Conservation (phyloP, 2,329 filamentous ascomycete genomes). For the Xylaria sp. region DNA sequence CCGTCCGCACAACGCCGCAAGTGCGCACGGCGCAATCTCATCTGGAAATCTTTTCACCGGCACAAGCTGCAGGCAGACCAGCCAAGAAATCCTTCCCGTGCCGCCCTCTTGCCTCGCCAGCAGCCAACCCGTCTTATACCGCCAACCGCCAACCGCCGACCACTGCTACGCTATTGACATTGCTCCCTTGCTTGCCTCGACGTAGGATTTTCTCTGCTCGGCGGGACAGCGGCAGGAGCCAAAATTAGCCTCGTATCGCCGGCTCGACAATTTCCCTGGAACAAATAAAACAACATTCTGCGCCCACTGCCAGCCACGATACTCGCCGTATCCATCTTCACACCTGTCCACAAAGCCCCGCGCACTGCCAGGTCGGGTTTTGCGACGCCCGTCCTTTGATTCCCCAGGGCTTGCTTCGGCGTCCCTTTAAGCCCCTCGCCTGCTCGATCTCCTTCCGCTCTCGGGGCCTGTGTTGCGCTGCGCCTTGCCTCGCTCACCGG, state of each 20-base stretch:
- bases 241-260: constrained; percentile 39
- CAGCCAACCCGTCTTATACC: constrained; percentile 14
- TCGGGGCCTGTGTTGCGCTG: constrained; percentile 29
- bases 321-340: constrained; percentile 22
- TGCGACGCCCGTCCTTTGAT: constrained; percentile 3
- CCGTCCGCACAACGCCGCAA: background rate
- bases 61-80: constrained; percentile 20
- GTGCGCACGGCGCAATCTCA: constrained; percentile 12
- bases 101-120: constrained; percentile 25
- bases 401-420: constrained; percentile 12
- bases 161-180: background rate
- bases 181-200: constrained; percentile 27
- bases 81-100: constrained; percentile 27
- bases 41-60: constrained; percentile 22
- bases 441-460: constrained; percentile 6
- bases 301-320: constrained; percentile 5
- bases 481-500: constrained; percentile 20
- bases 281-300: background rate
- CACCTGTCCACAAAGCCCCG: background rate
- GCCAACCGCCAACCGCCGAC: background rate
- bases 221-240: constrained; percentile 35
- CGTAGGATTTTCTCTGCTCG: constrained; percentile 34
- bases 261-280: constrained; percentile 17
- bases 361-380: background rate
- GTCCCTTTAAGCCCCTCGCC: background rate